Percentiles rank a stretch among this genome's conserved stretches.
Conservation (phyloP, 2,329 filamentous ascomycete genomes). For the Colletotrichum horii region DNA sequence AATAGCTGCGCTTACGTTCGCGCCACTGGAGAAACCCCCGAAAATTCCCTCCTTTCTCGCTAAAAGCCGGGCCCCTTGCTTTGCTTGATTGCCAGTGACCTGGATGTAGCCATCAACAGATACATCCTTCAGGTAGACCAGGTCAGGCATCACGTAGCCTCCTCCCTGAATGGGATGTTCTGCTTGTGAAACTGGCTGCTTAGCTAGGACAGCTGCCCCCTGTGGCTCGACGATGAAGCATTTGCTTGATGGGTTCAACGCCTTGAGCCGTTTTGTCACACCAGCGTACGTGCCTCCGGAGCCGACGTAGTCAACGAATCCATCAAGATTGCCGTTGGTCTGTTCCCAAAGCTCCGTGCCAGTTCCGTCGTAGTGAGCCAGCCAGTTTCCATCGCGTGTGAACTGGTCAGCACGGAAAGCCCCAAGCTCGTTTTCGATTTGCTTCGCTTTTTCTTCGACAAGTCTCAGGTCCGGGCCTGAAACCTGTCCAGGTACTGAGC, state of each 20-base stretch:
- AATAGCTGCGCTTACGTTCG: neutral
- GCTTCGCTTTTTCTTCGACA: neutral
- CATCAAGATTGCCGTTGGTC: neutral
- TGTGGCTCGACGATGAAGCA: neutral
- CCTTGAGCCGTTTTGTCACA: neutral
- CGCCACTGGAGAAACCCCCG: neutral
- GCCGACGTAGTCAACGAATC: neutral
- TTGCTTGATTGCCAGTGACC: neutral
- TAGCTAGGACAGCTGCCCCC: neutral
- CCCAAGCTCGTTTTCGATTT: neutral
- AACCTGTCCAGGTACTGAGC: neutral
- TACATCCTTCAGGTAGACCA: neutral
- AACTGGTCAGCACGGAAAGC: neutral
- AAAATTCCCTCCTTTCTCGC: neutral
- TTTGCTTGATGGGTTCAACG: neutral
- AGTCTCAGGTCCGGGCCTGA: neutral
- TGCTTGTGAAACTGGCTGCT: neutral
- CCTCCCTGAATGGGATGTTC: neutral
- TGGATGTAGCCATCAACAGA: neutral
- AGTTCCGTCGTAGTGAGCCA: neutral
- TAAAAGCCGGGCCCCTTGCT: neutral
- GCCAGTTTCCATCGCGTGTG: neutral
- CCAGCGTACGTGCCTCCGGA: neutral
- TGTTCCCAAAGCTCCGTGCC: neutral
- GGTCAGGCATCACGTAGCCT: neutral